Conservation (phyloP, 331 rosid genomes). For the Malus hybrid region DNA sequence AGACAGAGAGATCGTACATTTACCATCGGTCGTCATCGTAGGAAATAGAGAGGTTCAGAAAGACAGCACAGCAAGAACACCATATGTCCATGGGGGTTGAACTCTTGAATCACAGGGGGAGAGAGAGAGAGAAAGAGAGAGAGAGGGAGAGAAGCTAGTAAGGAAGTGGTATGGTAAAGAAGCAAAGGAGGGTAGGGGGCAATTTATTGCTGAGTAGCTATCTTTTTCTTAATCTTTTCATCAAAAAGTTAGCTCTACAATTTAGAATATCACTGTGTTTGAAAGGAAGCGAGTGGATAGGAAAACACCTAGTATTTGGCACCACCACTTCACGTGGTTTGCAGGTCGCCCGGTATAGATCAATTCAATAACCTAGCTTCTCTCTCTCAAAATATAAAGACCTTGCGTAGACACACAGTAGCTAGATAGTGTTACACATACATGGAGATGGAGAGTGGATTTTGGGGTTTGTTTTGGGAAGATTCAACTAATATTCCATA, state of each 20-base stretch:
- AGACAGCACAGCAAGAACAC: slow-evolving; percentile 21
- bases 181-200: not conserved
- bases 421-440: not conserved
- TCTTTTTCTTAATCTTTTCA: slow-evolving; percentile 37
- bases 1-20: not conserved
- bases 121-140: not conserved
- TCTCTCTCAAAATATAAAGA: not conserved
- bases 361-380: no score
- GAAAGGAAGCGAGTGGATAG: slow-evolving; percentile 47
- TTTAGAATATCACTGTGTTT: slow-evolving; percentile 17
- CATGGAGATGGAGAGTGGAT: not conserved
- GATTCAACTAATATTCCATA: not conserved
- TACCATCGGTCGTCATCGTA: not conserved
- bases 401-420: slow-evolving; percentile 13
- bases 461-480: not conserved
- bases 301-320: slow-evolving; percentile 27
- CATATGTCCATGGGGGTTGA: not conserved
- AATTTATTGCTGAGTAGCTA: slow-evolving; percentile 33
- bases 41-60: slow-evolving; percentile 19
- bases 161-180: slow-evolving; percentile 13
- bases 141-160: no score
- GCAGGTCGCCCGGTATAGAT: slow-evolving; percentile 2
- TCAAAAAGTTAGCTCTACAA: slow-evolving; percentile 39
- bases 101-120: no score
- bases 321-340: slow-evolving; percentile 76